These are phyloP conservation scores for Colletotrichum destructivum DNA, from an alignment of 2,329 filamentous ascomycete species.

Conservation along the genomic window DNA sequence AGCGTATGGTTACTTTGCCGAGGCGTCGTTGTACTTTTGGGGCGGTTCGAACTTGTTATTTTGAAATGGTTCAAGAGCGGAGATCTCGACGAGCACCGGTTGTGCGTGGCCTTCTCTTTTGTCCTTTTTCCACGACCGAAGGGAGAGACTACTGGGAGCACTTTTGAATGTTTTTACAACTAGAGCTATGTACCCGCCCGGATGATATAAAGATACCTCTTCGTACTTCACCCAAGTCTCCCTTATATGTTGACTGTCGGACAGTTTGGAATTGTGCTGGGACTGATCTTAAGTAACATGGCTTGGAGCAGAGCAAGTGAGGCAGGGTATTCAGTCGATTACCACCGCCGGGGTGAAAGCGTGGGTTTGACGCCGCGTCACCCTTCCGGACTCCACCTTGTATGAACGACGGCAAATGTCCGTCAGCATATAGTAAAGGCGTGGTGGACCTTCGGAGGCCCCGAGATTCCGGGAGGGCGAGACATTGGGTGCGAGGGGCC, in stretches of 20 bases:
- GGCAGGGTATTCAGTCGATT: not conserved
- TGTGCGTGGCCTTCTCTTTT: conserved; percentile 2
- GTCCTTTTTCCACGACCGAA: no score
- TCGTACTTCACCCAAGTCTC: conserved; percentile 5
- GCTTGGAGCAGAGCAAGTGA: not conserved
- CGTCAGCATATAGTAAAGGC: not conserved
- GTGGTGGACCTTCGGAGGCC: no score
- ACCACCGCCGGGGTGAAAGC: not conserved
- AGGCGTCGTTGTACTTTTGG: conserved; percentile 19
- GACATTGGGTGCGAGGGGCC: not conserved
- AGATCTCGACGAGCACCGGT: conserved; percentile 10
- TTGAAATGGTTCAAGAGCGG: conserved; percentile 22
- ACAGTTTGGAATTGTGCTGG: not conserved
- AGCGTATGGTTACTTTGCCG: conserved; percentile 19
- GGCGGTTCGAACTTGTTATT: conserved; percentile 16
- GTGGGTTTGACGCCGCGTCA: not conserved
- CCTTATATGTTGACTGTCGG: not conserved
- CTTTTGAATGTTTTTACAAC: conserved; percentile 26
- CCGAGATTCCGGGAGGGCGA: not conserved
- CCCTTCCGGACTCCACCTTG: not conserved
- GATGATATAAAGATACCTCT: conserved; percentile 43
- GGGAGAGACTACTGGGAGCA: not conserved
- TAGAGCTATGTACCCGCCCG: conserved; percentile 33
- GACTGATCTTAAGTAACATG: not conserved
- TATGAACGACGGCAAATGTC: not conserved